Evolutionary conservation across 768 basidiomycete genomes (phyloP).

Genomic region (Ramaria sp.): DNA sequence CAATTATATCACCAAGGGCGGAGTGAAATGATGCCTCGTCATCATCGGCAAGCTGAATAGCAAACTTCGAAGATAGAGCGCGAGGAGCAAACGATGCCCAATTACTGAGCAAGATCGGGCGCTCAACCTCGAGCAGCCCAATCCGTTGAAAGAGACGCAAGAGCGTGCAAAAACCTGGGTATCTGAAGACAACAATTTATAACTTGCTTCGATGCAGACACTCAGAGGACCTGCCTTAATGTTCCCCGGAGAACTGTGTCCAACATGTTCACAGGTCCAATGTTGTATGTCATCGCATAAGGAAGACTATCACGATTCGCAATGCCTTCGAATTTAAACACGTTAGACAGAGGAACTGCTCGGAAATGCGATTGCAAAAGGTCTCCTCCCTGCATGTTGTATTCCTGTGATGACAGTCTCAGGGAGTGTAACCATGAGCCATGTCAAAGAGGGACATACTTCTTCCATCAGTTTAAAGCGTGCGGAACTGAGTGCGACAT

Average conservation of each 20-base stretch:
- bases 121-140: slow-evolving; percentile 48
- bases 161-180: slow-evolving; percentile 70
- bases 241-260: slow-evolving; percentile 78
- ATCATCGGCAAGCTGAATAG: slow-evolving; percentile 18
- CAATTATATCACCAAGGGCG: not conserved
- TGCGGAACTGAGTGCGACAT: slow-evolving; percentile 68
- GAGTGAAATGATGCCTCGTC: not conserved
- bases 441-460: slow-evolving; percentile 23
- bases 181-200: slow-evolving; percentile 32
- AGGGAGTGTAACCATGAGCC: not conserved
- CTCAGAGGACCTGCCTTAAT: slow-evolving; percentile 39
- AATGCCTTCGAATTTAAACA: slow-evolving; percentile 67
- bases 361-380: slow-evolving; percentile 53
- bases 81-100: slow-evolving; percentile 30
- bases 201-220: not conserved
- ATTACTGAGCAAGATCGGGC: slow-evolving; percentile 25
- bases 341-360: slow-evolving; percentile 51
- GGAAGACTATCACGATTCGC: slow-evolving; percentile 76
- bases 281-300: slow-evolving; percentile 57
- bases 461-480: slow-evolving; percentile 45
- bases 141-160: slow-evolving; percentile 63
- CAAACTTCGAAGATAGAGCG: slow-evolving; percentile 20
- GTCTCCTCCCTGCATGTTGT: slow-evolving; percentile 37
- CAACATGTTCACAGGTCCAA: slow-evolving; percentile 32
- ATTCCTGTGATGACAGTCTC: not conserved